phyloP scores from a whole-genome alignment of 768 basidiomycete genomes.

The Lentinula raphanica region DNA sequence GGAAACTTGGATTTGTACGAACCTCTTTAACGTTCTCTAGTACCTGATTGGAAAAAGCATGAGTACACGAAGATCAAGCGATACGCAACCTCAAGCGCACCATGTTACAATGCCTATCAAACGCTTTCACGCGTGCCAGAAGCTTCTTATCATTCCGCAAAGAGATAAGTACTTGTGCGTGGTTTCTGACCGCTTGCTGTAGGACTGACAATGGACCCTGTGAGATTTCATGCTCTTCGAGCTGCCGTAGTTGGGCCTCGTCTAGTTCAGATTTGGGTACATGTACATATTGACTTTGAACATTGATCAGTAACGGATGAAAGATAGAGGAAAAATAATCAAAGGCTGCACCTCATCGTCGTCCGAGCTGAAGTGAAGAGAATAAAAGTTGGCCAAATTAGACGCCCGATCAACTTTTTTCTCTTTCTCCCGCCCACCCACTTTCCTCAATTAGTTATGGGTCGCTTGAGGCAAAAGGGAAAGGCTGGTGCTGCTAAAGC shows the following conservation, averaged over 20 bases:
- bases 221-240: conserved; percentile 98
- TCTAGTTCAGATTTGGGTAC: conserved; percentile 96
- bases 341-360: conserved; percentile 3
- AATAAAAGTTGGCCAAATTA: neutral
- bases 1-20: conserved; percentile 18
- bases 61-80: neutral
- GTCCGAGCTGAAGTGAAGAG: neutral
- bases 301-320: conserved; percentile 3
- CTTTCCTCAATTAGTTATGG: conserved; percentile 42
- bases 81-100: conserved; percentile 29
- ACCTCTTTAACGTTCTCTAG: conserved; percentile 98
- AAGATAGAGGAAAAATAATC: neutral
- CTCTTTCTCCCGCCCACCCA: neutral
- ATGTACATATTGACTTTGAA: conserved; percentile 87
- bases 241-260: conserved; percentile 90
- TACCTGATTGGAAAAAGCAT: conserved; percentile 46
- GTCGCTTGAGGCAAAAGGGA: conserved; percentile 76
- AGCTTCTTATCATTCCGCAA: conserved; percentile 98
- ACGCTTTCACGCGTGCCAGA: conserved; percentile 92
- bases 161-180: conserved; percentile 72
- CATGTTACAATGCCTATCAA: conserved; percentile 99
- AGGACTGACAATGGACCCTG: conserved; percentile 95
- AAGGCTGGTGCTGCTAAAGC: conserved; percentile 90
- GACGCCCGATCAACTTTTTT: conserved; percentile 7
- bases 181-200: conserved; percentile 75